phyloP scores from a whole-genome alignment of 148 eudicot species.

The Silene conica region DNA sequence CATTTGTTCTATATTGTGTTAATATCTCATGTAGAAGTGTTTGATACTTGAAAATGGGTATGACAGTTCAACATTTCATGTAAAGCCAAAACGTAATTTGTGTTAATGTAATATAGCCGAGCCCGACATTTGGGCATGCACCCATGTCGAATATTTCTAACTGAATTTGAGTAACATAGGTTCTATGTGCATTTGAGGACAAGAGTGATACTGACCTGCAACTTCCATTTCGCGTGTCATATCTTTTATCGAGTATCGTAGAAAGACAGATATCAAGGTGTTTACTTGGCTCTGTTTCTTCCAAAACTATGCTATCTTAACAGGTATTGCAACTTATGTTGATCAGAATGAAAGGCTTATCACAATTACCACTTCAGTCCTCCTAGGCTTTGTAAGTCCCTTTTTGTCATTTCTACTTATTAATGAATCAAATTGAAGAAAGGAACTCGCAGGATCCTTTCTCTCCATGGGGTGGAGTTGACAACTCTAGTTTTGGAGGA shows the following conservation, averaged over 20 bases:
- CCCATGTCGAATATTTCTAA: too few species aligned
- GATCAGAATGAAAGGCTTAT: slow-evolving; percentile 34
- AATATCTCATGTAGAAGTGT: too few species aligned
- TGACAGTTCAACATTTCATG: too few species aligned
- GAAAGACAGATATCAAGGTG: slow-evolving; percentile 10
- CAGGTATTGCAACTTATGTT: slow-evolving; percentile 31
- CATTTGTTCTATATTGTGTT: neutral
- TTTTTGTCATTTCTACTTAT: slow-evolving; percentile 1
- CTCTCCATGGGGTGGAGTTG: neutral
- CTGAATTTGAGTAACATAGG: too few species aligned
- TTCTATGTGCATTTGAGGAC: neutral
- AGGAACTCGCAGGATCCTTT: neutral
- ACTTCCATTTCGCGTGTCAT: neutral
- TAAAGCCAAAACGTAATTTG: too few species aligned
- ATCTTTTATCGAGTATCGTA: too few species aligned
- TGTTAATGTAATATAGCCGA: too few species aligned
- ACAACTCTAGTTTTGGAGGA: neutral
- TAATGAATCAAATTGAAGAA: neutral
- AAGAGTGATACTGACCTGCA: neutral
- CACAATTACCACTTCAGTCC: slow-evolving; percentile 32
- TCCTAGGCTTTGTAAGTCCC: slow-evolving; percentile 40
- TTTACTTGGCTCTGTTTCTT: neutral
- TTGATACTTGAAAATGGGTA: too few species aligned
- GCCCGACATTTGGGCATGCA: too few species aligned
- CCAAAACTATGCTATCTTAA: slow-evolving; percentile 7